These are phyloP conservation scores for Phanerochaete carnosa DNA, from an alignment of 768 basidiomycete genomes.

Conservation along the genomic window DNA sequence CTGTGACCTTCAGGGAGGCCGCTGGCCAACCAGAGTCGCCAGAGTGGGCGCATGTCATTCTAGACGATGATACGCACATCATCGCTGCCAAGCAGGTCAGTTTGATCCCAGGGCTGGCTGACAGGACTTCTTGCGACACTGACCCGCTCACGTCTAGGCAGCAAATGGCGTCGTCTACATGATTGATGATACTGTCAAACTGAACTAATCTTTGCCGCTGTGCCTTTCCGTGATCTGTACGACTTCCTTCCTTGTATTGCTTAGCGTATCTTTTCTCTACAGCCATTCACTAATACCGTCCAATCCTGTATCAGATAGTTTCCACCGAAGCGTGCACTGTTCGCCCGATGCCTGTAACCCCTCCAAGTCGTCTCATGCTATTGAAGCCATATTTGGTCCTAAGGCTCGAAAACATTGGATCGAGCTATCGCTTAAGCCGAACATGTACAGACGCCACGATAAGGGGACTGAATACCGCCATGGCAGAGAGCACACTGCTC, in stretches of 20 bases:
- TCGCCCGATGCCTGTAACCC: neutral
- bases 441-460: neutral
- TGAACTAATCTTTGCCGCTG: slow-evolving; percentile 18
- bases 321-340: neutral
- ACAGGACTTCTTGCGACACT: neutral
- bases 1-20: slow-evolving; percentile 48
- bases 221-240: neutral
- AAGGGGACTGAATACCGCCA: neutral
- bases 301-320: neutral
- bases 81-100: slow-evolving; percentile 60
- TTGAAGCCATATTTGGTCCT: neutral
- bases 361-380: neutral
- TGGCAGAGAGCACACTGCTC: neutral
- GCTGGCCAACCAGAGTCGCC: slow-evolving; percentile 34
- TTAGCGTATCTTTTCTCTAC: neutral
- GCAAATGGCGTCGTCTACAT: slow-evolving; percentile 57
- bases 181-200: slow-evolving; percentile 49
- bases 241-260: slow-evolving; percentile 7
- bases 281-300: neutral
- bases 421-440: neutral
- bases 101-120: slow-evolving; percentile 11
- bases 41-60: slow-evolving; percentile 56
- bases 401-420: neutral
- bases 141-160: slow-evolving; percentile 31
- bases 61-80: slow-evolving; percentile 57